These are phyloP conservation scores for Fraxinus nigra DNA, from an alignment of 305 asterid species.

Conservation along the genomic window DNA sequence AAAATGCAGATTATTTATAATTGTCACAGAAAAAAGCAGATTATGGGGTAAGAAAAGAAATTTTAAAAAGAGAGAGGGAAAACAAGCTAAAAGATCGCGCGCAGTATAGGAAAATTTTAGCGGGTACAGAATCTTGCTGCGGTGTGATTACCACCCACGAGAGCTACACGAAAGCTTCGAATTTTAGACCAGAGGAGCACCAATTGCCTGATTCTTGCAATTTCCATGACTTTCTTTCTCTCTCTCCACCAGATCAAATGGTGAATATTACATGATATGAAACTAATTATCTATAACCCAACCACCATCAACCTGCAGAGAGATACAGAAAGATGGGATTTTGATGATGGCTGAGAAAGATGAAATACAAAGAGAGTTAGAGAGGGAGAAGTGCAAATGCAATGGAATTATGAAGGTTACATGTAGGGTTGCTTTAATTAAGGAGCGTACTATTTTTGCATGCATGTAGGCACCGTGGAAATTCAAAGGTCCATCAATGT, in stretches of 20 bases:
- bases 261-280: constrained; percentile 21
- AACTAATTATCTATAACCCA: constrained; percentile 24
- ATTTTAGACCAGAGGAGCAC: constrained; percentile 26
- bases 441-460: neutral
- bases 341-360: neutral
- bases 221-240: constrained; percentile 32
- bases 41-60: neutral
- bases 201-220: constrained; percentile 34
- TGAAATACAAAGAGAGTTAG: neutral
- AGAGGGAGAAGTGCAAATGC: neutral
- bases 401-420: neutral
- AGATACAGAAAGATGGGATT: constrained; percentile 5
- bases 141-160: constrained; percentile 56
- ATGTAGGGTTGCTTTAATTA: neutral
- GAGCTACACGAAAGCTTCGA: constrained; percentile 31
- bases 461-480: constrained; percentile 22
- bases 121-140: constrained; percentile 54
- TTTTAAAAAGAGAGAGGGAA: neutral
- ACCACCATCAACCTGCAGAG: constrained; percentile 26
- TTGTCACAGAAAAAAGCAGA: neutral
- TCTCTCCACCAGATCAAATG: neutral
- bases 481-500: neutral
- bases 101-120: constrained; percentile 18
- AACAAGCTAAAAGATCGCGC: neutral
- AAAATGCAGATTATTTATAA: neutral